Base-by-base conservation (phyloP, 345 rosid genomes). In the Toxicodendron radicans region DNA sequence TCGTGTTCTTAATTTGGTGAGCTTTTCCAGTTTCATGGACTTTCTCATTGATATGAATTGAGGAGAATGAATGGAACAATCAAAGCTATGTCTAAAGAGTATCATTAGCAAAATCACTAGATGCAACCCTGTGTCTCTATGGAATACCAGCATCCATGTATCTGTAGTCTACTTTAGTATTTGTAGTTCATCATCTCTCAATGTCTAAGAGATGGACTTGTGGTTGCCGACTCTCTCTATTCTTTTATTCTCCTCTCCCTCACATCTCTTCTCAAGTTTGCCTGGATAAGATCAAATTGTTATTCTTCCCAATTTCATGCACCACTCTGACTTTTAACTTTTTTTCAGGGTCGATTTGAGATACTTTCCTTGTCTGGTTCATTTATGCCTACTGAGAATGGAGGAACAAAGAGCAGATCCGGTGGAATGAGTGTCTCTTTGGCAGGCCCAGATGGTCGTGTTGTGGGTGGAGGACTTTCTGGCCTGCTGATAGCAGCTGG, bases 371-470 rank as follows among this genome's bases (percentile, higher is more conserved):
- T 96, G 81, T 89, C 94, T 53, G 98, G 98, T 52, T 96, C 97
- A 12, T 96, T 78, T 68, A 85, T 83, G 78, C 94, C 91, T 51
- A 86, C 80, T 41, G 93, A 86, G 60, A 83, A 75, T 82, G 91
- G 90, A 76, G 97, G 97, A 76, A 80, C 90, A 11, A 83, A 86
- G 78, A 87, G 98, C 86, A 89, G 94, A 84, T 87, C 98, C 21
- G 99, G 99, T 17, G 98, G 99, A 60, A 92, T 96, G 95, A 96
- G 98, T 66, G 86, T 93, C 48, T 92, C 98, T 49, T 90, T 92
- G 83, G 97, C 97, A 4, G 91, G 94, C 74, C 92, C 91, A 5
- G 97, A 96, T 82, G 97, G 97, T 70, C 94, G 88, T 51, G 97
- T 96, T 79, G 80, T 96, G 23, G 99, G 98, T 16, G 98, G 98